Evolutionary conservation across 306 rosid species (phyloP).

Genomic region (Trifolium pratense): DNA sequence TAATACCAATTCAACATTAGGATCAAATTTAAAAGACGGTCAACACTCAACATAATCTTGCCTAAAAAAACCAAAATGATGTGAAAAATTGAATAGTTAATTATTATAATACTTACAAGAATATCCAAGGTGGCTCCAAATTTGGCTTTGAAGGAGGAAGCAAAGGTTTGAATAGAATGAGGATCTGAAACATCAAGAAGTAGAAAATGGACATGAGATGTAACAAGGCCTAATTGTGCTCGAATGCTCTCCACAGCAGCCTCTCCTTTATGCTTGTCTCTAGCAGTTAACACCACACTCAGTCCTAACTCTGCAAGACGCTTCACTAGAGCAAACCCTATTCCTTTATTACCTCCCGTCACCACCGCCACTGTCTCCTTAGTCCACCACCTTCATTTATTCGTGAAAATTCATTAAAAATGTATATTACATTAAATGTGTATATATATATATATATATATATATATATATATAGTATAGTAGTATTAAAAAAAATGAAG

Average conservation of each 20-base stretch:
- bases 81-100: not conserved
- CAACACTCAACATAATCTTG: too few species aligned
- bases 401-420: not conserved
- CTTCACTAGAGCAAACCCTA: conserved; percentile 81
- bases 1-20: too few species aligned
- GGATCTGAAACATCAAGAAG: conserved; percentile 80
- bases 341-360: conserved; percentile 88
- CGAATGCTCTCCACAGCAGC: conserved; percentile 51
- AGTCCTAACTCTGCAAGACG: conserved; percentile 66
- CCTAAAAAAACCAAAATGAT: not conserved
- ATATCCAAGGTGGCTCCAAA: conserved; percentile 73
- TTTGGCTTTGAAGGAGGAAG: conserved; percentile 51
- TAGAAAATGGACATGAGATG: conserved; percentile 46
- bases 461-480: not conserved
- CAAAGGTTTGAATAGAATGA: conserved; percentile 59
- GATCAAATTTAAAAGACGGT: too few species aligned
- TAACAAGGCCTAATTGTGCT: conserved; percentile 47
- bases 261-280: conserved; percentile 64
- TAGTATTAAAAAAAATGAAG: not conserved
- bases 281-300: conserved; percentile 71
- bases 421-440: not conserved
- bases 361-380: conserved; percentile 77
- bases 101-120: conserved; percentile 56
- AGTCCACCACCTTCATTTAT: conserved; percentile 82
- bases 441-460: not conserved